These are phyloP conservation scores for Sordariomycetes sp. DNA, from an alignment of 2,329 filamentous ascomycete species.

Conservation along the genomic window DNA sequence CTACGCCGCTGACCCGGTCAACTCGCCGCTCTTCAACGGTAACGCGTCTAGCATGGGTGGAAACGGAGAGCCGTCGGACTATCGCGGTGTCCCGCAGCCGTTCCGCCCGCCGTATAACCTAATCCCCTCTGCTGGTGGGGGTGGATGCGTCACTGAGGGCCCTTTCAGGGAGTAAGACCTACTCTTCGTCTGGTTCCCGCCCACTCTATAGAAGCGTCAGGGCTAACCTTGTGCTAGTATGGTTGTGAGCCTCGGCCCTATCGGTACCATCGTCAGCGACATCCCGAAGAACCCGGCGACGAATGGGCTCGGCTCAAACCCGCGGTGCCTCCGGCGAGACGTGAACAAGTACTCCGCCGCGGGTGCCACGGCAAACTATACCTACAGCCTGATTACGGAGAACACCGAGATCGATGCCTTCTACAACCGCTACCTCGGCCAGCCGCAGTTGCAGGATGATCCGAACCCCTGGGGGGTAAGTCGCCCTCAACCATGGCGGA, in stretches of 20 bases:
- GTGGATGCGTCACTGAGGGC: conserved; percentile 41
- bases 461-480: conserved; percentile 7
- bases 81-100: conserved; percentile 14
- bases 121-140: conserved; percentile 37
- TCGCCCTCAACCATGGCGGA: no score
- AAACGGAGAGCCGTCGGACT: conserved; percentile 23
- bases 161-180: conserved; percentile 29
- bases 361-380: conserved; percentile 15
- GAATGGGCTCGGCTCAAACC: conserved; percentile 25
- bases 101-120: conserved; percentile 11
- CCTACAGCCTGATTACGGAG: conserved; percentile 8
- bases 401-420: conserved; percentile 9
- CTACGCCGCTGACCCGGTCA: conserved; percentile 18
- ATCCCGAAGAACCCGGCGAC: conserved; percentile 13
- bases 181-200: neutral
- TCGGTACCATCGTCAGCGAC: conserved; percentile 12
- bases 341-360: conserved; percentile 12
- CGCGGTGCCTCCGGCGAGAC: conserved; percentile 30
- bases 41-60: conserved; percentile 31
- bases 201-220: neutral
- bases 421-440: conserved; percentile 10
- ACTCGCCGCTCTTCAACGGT: conserved; percentile 38
- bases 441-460: conserved; percentile 9
- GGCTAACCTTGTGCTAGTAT: conserved; percentile 9
- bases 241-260: conserved; percentile 27